These are phyloP conservation scores for Chaetoceros tenuissimus DNA, from an alignment of 108 stramenopile species.

Conservation along the genomic window DNA sequence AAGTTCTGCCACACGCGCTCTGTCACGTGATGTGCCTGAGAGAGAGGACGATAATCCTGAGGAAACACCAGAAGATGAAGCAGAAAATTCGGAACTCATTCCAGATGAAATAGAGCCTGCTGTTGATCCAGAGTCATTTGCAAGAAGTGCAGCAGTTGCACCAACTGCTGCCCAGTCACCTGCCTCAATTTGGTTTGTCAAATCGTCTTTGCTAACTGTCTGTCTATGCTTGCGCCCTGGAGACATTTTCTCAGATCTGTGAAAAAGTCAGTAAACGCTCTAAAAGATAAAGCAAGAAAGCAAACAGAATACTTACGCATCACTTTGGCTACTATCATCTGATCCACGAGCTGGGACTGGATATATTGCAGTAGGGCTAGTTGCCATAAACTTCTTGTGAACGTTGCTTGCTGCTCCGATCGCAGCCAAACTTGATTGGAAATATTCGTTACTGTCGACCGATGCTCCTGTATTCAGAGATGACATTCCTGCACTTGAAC, in stretches of 20 bases:
- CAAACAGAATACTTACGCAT: not conserved
- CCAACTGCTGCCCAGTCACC: slow-evolving; percentile 87
- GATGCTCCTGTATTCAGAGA: slow-evolving; percentile 37
- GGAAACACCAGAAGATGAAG: not conserved
- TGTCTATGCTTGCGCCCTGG: slow-evolving; percentile 1
- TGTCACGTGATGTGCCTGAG: slow-evolving; percentile 19
- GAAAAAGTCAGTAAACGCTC: not conserved
- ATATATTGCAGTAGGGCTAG: not conserved
- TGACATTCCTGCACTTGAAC: slow-evolving; percentile 38
- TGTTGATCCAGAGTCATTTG: slow-evolving; percentile 48
- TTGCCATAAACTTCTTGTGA: not conserved
- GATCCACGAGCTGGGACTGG: not conserved
- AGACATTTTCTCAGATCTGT: slow-evolving; percentile 1
- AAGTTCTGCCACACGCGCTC: slow-evolving; percentile 61
- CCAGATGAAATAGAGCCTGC: slow-evolving; percentile 1
- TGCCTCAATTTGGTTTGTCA: slow-evolving; percentile 67
- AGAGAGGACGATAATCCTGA: not conserved
- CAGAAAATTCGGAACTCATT: not conserved
- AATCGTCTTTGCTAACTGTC: slow-evolving; percentile 33
- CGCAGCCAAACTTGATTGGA: not conserved
- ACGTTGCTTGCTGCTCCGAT: not conserved
- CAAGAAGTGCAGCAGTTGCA: slow-evolving; percentile 72
- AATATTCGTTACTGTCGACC: not conserved
- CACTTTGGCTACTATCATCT: not conserved
- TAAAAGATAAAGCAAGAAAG: not conserved